Base-by-base conservation (phyloP, 164 flowering plant species). In the Taxillus chinensis region DNA sequence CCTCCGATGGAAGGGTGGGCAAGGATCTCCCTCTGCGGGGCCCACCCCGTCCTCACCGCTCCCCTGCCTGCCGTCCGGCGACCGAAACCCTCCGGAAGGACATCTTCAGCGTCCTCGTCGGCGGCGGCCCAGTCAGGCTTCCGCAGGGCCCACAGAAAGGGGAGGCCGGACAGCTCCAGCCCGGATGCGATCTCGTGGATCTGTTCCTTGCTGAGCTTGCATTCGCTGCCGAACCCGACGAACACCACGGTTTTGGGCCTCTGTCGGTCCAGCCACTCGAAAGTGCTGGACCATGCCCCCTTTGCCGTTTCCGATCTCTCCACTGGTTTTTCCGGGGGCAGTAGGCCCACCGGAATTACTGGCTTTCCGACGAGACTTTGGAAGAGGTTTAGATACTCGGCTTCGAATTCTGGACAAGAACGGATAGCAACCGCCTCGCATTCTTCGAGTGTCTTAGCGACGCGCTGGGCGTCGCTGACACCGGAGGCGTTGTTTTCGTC, bases 1-100 rank as follows among this genome's bases (percentile, higher is more conserved):
- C 58, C 58, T 38, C 58, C 58, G 7, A 55, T 15, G 4, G 58
- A 17, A 27, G 58, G 58, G 40, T 55, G 58, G 37, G 39, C 39
- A 10, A 55, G 40, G 8, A 55, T 55, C 40, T 38, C 40, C 58
- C 10, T 38, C 58, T 55, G 58, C 37, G 58, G 58, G 9, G 58
- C 58, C 58, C 58, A 55, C 12, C 38, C 58, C 39, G 13, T n/a
- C 37, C 40, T n/a, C 9, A 55, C 12, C 8, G 9, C 4, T 4
- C 58, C 58, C 13, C 58, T 8, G 12, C 38, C 58, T 11, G 8
- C 58, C 37, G 40, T 38, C 58, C 40, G 38, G 5, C 16, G 10
- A 4, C 8, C 40, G 10, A 55, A 55, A 5, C 37, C 58, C 11
- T n/a, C 10, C 16, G 58, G 58, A 9, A 49, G 52, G 12, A 49